These are phyloP conservation scores for Aristolochia fimbriata DNA, from an alignment of 164 flowering plant species.

Conservation along the genomic window DNA sequence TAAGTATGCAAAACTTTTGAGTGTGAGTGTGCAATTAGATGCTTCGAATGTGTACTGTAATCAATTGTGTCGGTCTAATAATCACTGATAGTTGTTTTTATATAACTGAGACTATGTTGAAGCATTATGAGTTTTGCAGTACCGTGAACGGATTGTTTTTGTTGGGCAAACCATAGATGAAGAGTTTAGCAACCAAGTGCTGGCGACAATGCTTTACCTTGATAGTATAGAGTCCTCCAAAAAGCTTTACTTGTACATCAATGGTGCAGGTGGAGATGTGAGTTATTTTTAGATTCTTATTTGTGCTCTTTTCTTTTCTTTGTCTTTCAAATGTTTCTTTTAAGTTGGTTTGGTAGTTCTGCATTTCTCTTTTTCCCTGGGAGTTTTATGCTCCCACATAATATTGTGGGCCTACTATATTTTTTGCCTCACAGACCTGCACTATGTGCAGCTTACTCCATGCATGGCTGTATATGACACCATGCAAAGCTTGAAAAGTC, in stretches of 20 bases:
- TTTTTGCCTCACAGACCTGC: background rate
- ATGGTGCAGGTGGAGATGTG: constrained; percentile 92
- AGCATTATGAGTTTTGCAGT: constrained; percentile 38
- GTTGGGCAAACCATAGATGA: constrained; percentile 72
- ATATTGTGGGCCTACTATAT: background rate
- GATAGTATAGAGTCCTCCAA: constrained; percentile 63
- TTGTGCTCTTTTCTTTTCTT: background rate
- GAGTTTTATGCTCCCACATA: background rate
- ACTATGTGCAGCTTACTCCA: constrained; percentile 64
- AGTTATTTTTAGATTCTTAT: constrained; percentile 25
- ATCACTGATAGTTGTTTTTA: too few relatives aligned
- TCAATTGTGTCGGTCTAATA: too few relatives aligned
- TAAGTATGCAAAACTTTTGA: constrained; percentile 28
- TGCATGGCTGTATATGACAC: constrained; percentile 79
- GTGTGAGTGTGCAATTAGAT: too few relatives aligned
- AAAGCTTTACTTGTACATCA: constrained; percentile 53
- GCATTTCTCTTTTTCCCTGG: too few relatives aligned
- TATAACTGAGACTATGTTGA: too few relatives aligned
- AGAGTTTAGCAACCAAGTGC: constrained; percentile 68
- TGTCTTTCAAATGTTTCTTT: background rate
- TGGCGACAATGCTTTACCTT: constrained; percentile 90
- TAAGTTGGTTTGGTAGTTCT: background rate
- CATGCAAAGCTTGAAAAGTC: constrained; percentile 74
- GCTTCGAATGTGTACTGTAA: too few relatives aligned
- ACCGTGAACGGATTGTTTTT: constrained; percentile 77